Evolutionary conservation across 768 basidiomycete species (phyloP).

Genomic region (Boletus vermiculosoides): DNA sequence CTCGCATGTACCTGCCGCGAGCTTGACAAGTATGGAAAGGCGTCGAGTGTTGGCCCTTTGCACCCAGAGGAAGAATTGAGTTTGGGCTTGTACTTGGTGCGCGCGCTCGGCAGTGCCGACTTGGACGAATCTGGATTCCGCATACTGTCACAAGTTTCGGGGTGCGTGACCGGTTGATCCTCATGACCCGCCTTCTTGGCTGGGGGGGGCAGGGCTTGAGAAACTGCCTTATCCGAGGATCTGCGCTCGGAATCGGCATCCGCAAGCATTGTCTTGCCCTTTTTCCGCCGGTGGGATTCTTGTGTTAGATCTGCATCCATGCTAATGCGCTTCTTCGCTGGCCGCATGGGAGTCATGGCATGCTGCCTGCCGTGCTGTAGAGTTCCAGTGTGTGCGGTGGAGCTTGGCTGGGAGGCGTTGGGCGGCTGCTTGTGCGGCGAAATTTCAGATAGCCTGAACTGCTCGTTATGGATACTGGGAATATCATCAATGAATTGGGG

Average conservation of each 20-base stretch:
- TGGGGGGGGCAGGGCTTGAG: conserved; percentile 1
- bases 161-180: conserved; percentile 4
- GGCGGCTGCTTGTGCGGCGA: conserved; percentile 40
- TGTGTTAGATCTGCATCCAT: conserved; percentile 24
- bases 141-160: conserved; percentile 4
- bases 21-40: conserved; percentile 21
- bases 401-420: conserved; percentile 1
- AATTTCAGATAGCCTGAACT: conserved; percentile 50
- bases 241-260: conserved; percentile 9
- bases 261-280: conserved; percentile 27
- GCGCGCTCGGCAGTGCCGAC: conserved; percentile 23
- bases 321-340: conserved; percentile 48
- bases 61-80: conserved; percentile 3
- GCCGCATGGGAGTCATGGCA: conserved; percentile 41
- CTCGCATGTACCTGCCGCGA: conserved; percentile 12
- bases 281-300: conserved; percentile 30
- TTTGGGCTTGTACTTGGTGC: conserved; percentile 32
- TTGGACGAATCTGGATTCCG: conserved; percentile 6
- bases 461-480: conserved; percentile 5
- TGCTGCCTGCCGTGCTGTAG: conserved; percentile 19
- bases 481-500: not conserved
- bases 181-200: conserved; percentile 3
- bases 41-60: conserved; percentile 19
- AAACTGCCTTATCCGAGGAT: conserved; percentile 19
- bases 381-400: conserved; percentile 10